These are phyloP conservation scores for Pseudocercospora macadamiae DNA, from an alignment of 2,329 filamentous ascomycete genomes.

Conservation along the genomic window DNA sequence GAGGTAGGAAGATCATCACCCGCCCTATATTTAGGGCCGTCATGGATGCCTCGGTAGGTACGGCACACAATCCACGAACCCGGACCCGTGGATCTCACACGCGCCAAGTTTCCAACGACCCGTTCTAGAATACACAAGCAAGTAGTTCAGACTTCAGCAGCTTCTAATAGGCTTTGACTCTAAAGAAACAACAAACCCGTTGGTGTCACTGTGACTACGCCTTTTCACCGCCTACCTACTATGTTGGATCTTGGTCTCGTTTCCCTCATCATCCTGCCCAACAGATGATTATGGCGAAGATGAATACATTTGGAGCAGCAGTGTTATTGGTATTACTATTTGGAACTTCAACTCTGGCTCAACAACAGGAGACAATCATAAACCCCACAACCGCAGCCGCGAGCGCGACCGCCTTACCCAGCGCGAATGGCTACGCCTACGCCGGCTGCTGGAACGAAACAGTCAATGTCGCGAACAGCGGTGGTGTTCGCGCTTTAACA, in stretches of 20 bases:
- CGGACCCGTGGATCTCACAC: neutral
- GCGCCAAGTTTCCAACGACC: neutral
- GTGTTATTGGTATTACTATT: neutral
- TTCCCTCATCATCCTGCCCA: neutral
- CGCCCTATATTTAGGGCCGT: too few relatives aligned
- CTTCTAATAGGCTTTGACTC: neutral
- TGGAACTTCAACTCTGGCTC: conserved; percentile 21
- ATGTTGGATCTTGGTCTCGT: neutral
- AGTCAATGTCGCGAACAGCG: conserved; percentile 42
- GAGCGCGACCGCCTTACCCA: conserved; percentile 28
- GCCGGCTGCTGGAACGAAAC: conserved; percentile 65
- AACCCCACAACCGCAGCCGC: conserved; percentile 34
- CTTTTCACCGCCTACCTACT: neutral
- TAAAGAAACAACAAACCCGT: neutral
- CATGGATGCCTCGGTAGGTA: too few relatives aligned
- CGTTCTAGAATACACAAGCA: neutral
- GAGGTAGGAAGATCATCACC: too few relatives aligned
- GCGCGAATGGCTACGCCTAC: conserved; percentile 49
- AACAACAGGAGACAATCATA: conserved; percentile 31
- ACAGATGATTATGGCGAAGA: neutral
- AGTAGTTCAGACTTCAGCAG: too few relatives aligned
- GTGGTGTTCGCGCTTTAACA: conserved; percentile 50
- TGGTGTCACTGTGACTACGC: neutral
- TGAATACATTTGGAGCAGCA: too few relatives aligned
- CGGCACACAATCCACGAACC: too few relatives aligned